Evolutionary conservation across 345 rosid genomes (phyloP).

Genomic region (Eucalyptus erythrocorys): DNA sequence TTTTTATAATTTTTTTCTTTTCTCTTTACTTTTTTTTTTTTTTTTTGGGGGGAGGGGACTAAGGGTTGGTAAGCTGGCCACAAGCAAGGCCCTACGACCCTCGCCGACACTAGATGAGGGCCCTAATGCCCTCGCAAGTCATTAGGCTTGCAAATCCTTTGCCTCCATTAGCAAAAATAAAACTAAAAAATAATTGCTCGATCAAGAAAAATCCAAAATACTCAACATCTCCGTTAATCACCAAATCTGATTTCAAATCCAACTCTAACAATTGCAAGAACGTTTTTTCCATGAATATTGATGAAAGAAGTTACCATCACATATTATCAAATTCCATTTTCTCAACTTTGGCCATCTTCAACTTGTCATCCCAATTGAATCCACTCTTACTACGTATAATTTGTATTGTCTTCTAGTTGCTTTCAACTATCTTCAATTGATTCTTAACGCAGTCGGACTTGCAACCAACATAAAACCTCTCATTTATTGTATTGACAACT

Average conservation of each 20-base stretch:
- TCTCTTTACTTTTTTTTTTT: rapidly evolving
- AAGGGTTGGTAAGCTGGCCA: rapidly evolving
- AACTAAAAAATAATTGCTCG: neutral
- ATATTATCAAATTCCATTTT: neutral
- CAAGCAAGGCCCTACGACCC: neutral
- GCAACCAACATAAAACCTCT: neutral
- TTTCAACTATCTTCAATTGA: neutral
- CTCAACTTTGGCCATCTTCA: neutral
- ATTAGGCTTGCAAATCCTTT: neutral
- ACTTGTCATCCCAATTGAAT: neutral
- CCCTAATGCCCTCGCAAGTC: neutral
- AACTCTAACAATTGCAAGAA: neutral
- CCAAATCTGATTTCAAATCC: neutral
- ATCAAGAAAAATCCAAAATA: neutral
- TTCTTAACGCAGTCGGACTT: no score
- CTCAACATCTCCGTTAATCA: neutral
- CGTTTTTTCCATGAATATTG: neutral
- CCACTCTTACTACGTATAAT: neutral
- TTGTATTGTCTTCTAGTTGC: neutral
- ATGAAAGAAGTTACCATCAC: neutral
- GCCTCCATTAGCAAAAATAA: neutral
- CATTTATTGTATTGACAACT: neutral
- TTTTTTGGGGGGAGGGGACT: rapidly evolving
- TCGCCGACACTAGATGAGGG: rapidly evolving
- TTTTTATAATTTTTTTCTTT: no score